These are phyloP conservation scores for Solanum boliviense DNA, from an alignment of 257 asterid genomes.

Conservation along the genomic window DNA sequence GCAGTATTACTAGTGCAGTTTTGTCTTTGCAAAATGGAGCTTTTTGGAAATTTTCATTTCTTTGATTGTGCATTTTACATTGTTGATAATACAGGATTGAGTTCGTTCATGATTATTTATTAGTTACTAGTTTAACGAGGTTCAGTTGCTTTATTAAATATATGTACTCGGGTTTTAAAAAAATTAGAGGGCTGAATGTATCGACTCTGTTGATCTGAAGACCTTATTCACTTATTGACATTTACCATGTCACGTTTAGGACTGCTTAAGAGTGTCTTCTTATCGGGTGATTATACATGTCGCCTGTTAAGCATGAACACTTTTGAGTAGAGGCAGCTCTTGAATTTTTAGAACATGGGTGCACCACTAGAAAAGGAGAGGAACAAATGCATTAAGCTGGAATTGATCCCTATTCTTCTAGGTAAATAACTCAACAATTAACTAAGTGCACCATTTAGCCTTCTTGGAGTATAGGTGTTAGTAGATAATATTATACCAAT, in stretches of 20 bases:
- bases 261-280: not conserved
- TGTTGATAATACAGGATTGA: not conserved
- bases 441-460: not conserved
- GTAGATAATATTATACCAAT: not conserved
- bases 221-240: not conserved
- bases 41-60: not conserved
- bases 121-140: not conserved
- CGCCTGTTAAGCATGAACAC: not conserved
- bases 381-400: not conserved
- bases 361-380: not conserved
- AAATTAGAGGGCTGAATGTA: not conserved
- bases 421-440: not conserved
- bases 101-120: not conserved
- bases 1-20: not conserved
- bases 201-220: not conserved
- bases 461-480: not conserved
- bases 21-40: not conserved
- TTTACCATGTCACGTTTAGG: not conserved
- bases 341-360: not conserved
- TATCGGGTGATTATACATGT: not conserved
- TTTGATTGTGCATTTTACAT: not conserved
- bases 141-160: not conserved
- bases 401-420: not conserved
- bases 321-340: not conserved
- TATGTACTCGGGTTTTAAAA: not conserved